Base-by-base conservation (phyloP, 2,329 filamentous ascomycete genomes). In the Exophiala calicioides region DNA sequence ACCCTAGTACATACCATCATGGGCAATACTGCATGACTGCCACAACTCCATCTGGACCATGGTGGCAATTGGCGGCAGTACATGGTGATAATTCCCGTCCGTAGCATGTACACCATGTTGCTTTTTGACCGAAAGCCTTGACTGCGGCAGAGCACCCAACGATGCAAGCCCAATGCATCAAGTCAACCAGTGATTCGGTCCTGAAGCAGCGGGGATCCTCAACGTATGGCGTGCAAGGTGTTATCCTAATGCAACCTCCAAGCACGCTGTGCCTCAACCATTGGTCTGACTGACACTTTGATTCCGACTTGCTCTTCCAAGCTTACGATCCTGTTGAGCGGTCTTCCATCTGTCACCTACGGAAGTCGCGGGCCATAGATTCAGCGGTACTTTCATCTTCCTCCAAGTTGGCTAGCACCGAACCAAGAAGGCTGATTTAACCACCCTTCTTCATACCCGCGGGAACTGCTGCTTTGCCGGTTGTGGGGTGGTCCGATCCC, bases 381-480 rank as follows among this genome's bases (percentile, higher is more conserved):
- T 18, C 15, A 16, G 10, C 16, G 10, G 15, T 15, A 16, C 5
- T 34, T 34, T 5, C 32, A 18, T 5, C 15, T 15, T 16, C 7
- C 32, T 34, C 7, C 13, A 34, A 10, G 4, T 3, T 4, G 16
- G 5, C 12, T 34, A 13, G 19, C 19, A 16, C 16, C 16, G n/a
- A 34, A 16, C 10, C n/a, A 10, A n/a, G n/a, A n/a, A 18, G 18
- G 9, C 12, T 6, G 18, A n/a, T 13, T 48, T 39, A 55, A 31
- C 52, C 52, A 27, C 52, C 52, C 32, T 55, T 55, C 34, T 55
- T 55, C 33, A 47, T 44, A 18, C 33, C 44, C n/a, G 48, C 44
- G 24, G 48, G 10, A 4, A 21, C 16, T n/a, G 36, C 20, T 18
- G 24, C 45, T 36, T 44, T 51, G 35, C 30, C 23, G 10, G 19